Evolutionary conservation across 257 asterid species (phyloP).

Genomic region (Solanum bulbocastanum): DNA sequence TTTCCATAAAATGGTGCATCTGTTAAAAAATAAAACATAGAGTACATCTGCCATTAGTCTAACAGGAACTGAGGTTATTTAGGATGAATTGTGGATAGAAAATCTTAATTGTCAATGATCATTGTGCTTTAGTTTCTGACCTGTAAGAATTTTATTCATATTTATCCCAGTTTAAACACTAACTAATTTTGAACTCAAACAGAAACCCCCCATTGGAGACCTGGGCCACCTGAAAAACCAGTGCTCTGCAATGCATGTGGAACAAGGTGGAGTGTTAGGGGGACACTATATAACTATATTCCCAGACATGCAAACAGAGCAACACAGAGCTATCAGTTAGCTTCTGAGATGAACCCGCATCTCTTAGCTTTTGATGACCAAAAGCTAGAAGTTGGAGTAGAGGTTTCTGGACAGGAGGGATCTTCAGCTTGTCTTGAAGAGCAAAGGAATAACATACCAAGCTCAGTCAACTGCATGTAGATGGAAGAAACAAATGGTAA

Average conservation of each 20-base stretch:
- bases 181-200: not conserved
- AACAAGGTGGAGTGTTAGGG: not conserved
- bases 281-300: not conserved
- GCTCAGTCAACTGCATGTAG: not conserved
- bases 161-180: too few species aligned
- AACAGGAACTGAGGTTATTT: too few species aligned
- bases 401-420: not conserved
- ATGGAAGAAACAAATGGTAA: not conserved
- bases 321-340: not conserved
- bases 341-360: not conserved
- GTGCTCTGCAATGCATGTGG: not conserved
- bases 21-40: too few species aligned
- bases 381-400: not conserved
- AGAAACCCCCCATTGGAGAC: not conserved
- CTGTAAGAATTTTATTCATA: too few species aligned
- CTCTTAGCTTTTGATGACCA: not conserved
- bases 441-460: not conserved
- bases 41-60: too few species aligned
- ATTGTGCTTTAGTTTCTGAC: not conserved
- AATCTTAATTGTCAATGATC: not conserved
- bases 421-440: not conserved
- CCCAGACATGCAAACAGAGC: not conserved
- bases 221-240: not conserved
- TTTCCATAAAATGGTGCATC: too few species aligned
- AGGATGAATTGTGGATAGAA: too few species aligned